Base-by-base conservation (phyloP, 1,284 basidiomycete species). In the Microbotryum scabiosae region DNA sequence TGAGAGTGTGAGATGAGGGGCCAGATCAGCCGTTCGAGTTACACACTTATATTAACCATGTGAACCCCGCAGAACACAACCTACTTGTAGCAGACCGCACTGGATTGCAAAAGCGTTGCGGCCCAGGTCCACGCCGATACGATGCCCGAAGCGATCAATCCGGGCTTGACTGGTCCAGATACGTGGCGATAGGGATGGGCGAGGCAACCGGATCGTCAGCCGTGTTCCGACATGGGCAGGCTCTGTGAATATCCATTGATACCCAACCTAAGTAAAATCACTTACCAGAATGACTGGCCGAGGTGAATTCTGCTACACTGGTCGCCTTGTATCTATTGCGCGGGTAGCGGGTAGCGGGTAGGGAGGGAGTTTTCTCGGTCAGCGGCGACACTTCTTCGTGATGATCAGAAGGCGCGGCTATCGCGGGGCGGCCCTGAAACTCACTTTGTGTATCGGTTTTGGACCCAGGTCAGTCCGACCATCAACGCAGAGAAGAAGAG, bases 121-220 rank as follows among this genome's bases (percentile, higher is more conserved):
- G 72, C 71, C 61, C 58, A 63, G 5, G 62, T 64, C 79, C 81
- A 82, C 0, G 81, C 80, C 49, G 78, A 82, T 16, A 93, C 88
- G 64, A 94, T 91, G 8, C 90, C 90, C 12, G 88, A 83, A 0
- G 90, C 91, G 61, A 94, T 91, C 48, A 96, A 79, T 8, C 90
- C 91, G 2, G 91, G 89, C 69, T 91, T 91, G 52, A 46, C 32
- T 45, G 26, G 16, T 49, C 32, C 21, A 52, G 23, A 52, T 52
- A 32, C 51, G n/a, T 20, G 25, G 57, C 44, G 18, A 59, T 18
- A 10, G 50, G 46, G 21, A 26, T 25, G 4, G 46, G 51, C 50
- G 25, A 12, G 26, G 12, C 23, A 28, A 49, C 21, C 21, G 23
- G 20, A 49, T 23, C 20, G 20, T 12, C 47, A 49, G 47, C 47